Conservation (phyloP, 176 grass and related monocot species). For the Zea luxurians region DNA sequence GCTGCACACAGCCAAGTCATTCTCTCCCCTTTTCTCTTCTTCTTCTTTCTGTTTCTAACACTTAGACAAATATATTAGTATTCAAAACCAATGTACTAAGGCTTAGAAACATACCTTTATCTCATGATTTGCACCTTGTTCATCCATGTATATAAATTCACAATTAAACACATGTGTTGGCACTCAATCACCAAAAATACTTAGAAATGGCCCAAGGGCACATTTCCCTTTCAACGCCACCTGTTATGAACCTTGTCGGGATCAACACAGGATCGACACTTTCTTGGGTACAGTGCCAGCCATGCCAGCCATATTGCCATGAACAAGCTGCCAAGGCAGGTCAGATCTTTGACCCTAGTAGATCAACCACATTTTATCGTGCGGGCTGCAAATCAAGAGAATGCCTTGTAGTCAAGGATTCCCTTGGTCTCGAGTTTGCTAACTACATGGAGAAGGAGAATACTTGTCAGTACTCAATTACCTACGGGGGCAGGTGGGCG, state of each 20-base stretch:
- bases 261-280: neutral
- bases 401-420: neutral
- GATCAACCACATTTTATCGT: neutral
- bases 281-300: neutral
- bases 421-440: neutral
- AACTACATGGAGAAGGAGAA: neutral
- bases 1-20: no score
- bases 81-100: no score
- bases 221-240: no score
- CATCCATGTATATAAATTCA: no score
- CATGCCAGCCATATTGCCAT: neutral
- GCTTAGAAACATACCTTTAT: no score
- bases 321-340: neutral
- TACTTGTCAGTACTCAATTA: neutral
- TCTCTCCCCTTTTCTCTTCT: no score
- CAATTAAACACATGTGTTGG: no score
- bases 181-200: no score
- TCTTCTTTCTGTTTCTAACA: no score
- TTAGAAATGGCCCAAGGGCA: no score
- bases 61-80: no score
- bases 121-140: no score
- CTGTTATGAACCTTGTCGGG: neutral
- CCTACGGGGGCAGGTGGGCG: neutral
- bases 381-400: neutral
- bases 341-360: neutral